Conservation (phyloP, 495 filamentous ascomycete genomes). For the Neurospora sublineolata region DNA sequence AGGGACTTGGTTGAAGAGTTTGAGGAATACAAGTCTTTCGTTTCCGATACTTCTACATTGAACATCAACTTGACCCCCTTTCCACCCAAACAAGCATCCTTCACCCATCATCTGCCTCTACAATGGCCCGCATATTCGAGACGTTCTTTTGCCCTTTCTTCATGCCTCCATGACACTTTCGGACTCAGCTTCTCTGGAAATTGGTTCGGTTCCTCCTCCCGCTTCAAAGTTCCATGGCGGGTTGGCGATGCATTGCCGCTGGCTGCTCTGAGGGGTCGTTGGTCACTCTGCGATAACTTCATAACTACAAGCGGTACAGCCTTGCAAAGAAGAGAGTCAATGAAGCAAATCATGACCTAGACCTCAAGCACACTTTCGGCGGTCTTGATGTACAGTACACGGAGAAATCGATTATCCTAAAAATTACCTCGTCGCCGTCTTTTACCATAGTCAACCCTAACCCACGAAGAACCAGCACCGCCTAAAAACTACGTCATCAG, state of each 20-base stretch:
- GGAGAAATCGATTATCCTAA: not conserved
- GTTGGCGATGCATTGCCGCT: not conserved
- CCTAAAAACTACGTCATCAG: not conserved
- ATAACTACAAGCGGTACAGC: not conserved
- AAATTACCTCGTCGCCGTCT: not conserved
- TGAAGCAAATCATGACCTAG: not conserved
- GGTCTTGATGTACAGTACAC: fast-evolving
- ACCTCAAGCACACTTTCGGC: not conserved
- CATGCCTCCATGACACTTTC: not conserved
- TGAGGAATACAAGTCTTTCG: not conserved
- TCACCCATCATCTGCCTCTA: not conserved
- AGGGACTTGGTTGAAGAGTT: too few species aligned
- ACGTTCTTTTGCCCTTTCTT: not conserved
- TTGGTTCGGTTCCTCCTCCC: not conserved
- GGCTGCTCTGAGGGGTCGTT: not conserved
- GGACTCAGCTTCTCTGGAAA: not conserved
- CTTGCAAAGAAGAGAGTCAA: not conserved
- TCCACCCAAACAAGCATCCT: not conserved
- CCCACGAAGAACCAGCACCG: not conserved
- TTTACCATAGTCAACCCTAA: not conserved
- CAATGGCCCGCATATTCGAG: not conserved
- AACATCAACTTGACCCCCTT: not conserved
- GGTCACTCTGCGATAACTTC: not conserved
- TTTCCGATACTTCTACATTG: not conserved
- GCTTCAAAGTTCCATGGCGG: not conserved